Conservation (phyloP, 257 asterid species). For the Misopates orontium region DNA sequence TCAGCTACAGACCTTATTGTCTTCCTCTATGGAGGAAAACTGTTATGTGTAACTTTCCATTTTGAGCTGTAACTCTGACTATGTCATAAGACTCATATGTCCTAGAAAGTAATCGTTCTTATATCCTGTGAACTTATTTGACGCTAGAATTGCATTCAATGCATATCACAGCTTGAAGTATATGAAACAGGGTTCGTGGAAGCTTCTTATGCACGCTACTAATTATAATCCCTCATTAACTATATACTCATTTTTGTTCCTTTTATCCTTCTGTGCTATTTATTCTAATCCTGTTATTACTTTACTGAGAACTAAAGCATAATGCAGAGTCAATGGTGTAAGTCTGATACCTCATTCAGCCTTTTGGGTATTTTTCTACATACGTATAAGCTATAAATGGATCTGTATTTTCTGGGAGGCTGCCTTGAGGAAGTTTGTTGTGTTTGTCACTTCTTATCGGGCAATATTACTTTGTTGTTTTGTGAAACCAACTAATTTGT, state of each 20-base stretch:
- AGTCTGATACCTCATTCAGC: background rate
- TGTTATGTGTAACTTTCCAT: conserved; percentile 47
- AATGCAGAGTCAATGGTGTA: conserved; percentile 5
- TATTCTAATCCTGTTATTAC: background rate
- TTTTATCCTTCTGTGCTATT: background rate
- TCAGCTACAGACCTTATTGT: conserved; percentile 51
- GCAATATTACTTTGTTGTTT: conserved; percentile 26
- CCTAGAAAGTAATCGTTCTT: conserved; percentile 47
- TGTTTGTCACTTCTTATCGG: conserved; percentile 26
- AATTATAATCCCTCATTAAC: conserved; percentile 20
- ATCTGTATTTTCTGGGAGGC: conserved; percentile 18
- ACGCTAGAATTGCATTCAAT: conserved; percentile 34
- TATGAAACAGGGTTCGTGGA: conserved; percentile 25
- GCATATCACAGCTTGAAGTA: conserved; percentile 28
- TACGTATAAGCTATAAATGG: background rate
- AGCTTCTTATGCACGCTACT: conserved; percentile 27
- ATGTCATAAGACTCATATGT: conserved; percentile 43
- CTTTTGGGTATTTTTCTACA: conserved; percentile 21
- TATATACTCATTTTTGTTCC: conserved; percentile 6
- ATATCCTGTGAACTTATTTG: conserved; percentile 41
- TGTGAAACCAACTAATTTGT: conserved; percentile 28
- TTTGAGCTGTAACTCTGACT: conserved; percentile 49
- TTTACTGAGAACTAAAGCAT: conserved; percentile 3
- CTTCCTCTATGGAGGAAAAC: conserved; percentile 67
- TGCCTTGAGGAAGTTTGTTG: conserved; percentile 14